Evolutionary conservation across 2,329 filamentous ascomycete species (phyloP), one percentile per base, ranked within the genome.

Genomic region (Xylariales sp.): DNA sequence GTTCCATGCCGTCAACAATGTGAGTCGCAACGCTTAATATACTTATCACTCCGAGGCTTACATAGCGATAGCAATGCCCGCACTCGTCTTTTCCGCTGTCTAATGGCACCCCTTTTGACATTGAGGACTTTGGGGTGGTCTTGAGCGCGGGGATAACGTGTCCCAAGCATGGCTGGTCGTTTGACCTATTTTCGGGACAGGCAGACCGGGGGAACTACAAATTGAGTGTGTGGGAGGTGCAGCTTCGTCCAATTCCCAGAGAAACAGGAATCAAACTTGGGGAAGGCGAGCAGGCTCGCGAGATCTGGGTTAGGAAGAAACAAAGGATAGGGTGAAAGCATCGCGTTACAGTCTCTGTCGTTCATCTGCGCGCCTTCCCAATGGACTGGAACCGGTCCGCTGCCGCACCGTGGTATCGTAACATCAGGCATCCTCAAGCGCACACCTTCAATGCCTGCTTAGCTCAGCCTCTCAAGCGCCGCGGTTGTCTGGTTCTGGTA

Each of bases 121-220:
- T 87, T 51, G 83, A 87, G 50, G 83, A 87, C 46, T 87, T 86
- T 54, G 82, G 83, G 0, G 63, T 84, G 3, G 66, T 73, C 4
- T 57, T 84, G 5, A 82, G 78, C 41, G 71, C 78, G 0, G 83
- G 81, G 0, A 62, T 87, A 3, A 74, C 70, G 0, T 87, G 83
- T 56, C 80, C 82, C 0, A 84, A 84, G 47, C 82, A 86, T 46
- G 76, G 69, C 4, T 87, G 83, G 83, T 82, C 80, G 0, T 87
- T 86, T 58, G 83, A 87, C 54, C 51, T 86, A 3, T 75, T 78
- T 39, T 76, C 81, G 0, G 83, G 83, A 0, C 66, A 66, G 51
- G 71, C 70, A 1, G 83, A 86, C 55, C 71, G 80, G 0, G 80
- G 74, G 1, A 74, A 61, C 33, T 86, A 86, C 53, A 73, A 64